Evolutionary conservation across 108 stramenopile genomes (phyloP).

Genomic region (Bacterosira constricta): DNA sequence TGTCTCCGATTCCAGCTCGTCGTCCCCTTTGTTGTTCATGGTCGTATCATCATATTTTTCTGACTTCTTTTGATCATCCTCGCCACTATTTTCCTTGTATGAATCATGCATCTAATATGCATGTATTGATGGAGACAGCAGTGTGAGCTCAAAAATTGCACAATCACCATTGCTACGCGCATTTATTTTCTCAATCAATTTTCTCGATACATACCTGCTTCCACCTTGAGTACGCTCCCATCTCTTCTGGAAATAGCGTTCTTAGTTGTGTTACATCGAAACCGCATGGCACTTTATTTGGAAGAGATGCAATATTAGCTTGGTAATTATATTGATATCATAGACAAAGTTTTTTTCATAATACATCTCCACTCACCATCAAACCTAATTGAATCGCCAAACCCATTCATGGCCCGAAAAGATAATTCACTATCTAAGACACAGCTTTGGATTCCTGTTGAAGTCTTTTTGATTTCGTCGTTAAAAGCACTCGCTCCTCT

Average conservation of each 20-base stretch:
- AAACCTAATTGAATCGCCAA: constrained; percentile 42
- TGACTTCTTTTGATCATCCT: constrained; percentile 14
- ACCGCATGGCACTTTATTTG: constrained; percentile 62
- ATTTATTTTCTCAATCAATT: background rate
- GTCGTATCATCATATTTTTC: background rate
- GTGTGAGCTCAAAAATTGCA: background rate
- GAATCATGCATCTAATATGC: constrained; percentile 62
- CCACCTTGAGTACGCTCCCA: constrained; percentile 79
- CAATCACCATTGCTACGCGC: too few species aligned
- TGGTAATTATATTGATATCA: too few species aligned
- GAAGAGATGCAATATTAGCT: too few species aligned
- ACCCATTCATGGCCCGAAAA: constrained; percentile 54
- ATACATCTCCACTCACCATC: too few species aligned
- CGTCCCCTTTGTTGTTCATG: constrained; percentile 13
- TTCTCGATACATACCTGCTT: constrained; percentile 38
- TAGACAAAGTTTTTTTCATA: too few species aligned
- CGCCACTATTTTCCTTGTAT: constrained; percentile 40
- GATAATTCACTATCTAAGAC: constrained; percentile 54
- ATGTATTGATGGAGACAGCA: background rate
- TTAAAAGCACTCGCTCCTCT: constrained; percentile 1
- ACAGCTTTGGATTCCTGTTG: constrained; percentile 7
- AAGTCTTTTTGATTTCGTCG: constrained; percentile 13
- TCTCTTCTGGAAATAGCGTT: constrained; percentile 79
- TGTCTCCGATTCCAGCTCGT: constrained; percentile 17
- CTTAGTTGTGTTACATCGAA: constrained; percentile 68